Percentiles rank a stretch among this genome's conserved stretches.
These are phyloP conservation scores for Sporothrix sp. DNA, from an alignment of 2,329 filamentous ascomycete genomes.

Conservation along the genomic window DNA sequence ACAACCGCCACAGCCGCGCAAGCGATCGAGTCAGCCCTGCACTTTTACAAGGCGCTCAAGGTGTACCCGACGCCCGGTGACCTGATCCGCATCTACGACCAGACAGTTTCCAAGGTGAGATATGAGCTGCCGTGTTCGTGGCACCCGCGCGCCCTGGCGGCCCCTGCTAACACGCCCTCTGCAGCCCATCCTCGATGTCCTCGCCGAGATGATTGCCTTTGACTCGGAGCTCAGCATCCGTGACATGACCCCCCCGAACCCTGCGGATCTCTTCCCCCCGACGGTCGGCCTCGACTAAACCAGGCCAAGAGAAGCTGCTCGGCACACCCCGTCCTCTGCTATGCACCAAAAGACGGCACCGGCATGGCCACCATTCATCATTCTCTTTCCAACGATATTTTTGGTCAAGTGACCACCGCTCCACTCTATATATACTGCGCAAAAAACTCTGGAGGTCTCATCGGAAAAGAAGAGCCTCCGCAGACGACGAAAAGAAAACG, in stretches of 20 bases:
- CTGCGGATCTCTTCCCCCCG: constrained; percentile 14
- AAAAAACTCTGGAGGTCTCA: too few species aligned
- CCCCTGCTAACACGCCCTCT: not conserved
- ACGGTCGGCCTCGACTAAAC: constrained; percentile 15
- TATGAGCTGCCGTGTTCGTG: too few species aligned
- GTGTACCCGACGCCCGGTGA: constrained; percentile 92
- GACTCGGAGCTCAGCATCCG: constrained; percentile 17
- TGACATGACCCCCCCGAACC: constrained; percentile 10
- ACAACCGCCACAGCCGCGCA: constrained; percentile 48
- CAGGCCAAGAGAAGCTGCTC: too few species aligned
- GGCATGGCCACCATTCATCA: not conserved
- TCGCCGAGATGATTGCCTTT: constrained; percentile 89
- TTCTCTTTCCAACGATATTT: not conserved
- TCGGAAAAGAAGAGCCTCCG: not conserved
- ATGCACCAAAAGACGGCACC: too few species aligned
- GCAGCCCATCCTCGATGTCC: constrained; percentile 83
- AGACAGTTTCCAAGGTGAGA: constrained; percentile 86
- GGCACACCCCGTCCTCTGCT: not conserved
- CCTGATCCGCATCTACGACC: constrained; percentile 94
- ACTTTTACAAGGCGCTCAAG: constrained; percentile 98
- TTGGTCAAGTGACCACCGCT: constrained; percentile 6
- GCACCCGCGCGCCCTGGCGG: too few species aligned
- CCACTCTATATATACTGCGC: constrained; percentile 12
- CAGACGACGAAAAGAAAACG: constrained; percentile 2
- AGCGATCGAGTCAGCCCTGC: constrained; percentile 74